phyloP scores from a whole-genome alignment of 345 rosid genomes.

The Euphorbia tirucalli region DNA sequence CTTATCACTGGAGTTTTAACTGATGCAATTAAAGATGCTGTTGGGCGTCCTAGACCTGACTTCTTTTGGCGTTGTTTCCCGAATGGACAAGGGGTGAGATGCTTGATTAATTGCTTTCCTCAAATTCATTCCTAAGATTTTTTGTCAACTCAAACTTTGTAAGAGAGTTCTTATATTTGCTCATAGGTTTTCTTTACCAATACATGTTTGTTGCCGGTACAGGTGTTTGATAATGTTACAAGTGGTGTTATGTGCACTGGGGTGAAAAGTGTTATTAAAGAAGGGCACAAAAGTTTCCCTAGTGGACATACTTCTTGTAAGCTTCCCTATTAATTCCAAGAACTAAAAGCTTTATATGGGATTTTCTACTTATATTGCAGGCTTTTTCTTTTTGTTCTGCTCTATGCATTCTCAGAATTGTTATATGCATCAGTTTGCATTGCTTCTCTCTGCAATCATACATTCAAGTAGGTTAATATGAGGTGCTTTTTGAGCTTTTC shows the following conservation, averaged over 20 bases:
- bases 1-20: constrained; percentile 80
- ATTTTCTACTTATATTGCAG: constrained; percentile 1
- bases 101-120: background rate
- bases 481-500: background rate
- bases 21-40: constrained; percentile 88
- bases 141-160: constrained; percentile 3
- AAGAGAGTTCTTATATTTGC: background rate
- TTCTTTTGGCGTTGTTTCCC: constrained; percentile 99
- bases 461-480: background rate
- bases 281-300: constrained; percentile 95
- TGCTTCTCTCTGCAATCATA: background rate
- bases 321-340: constrained; percentile 20
- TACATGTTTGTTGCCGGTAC: constrained; percentile 16
- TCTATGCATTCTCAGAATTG: constrained; percentile 5
- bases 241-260: constrained; percentile 72
- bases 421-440: background rate
- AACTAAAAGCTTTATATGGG: background rate
- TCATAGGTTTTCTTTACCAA: constrained; percentile 16
- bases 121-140: background rate
- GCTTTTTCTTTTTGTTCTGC: constrained; percentile 5
- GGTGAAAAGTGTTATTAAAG: constrained; percentile 61
- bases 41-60: constrained; percentile 95
- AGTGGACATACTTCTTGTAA: constrained; percentile 96
- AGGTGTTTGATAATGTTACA: constrained; percentile 64
- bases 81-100: constrained; percentile 73